Evolutionary conservation across 2,329 filamentous ascomycete genomes (phyloP).

Genomic region (Lachnellula suecica): DNA sequence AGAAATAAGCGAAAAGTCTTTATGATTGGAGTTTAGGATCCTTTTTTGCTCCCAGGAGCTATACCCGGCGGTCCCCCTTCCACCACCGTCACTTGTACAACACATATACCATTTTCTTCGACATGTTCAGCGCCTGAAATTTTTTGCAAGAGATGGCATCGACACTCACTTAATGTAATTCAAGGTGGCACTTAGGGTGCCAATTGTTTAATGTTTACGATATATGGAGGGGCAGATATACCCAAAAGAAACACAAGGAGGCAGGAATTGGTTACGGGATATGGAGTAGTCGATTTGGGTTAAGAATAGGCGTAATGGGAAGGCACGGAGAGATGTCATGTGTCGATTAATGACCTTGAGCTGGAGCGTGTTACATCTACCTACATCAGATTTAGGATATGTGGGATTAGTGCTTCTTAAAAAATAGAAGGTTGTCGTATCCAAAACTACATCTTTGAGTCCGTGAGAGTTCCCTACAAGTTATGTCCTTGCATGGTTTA

Average conservation of each 20-base stretch:
- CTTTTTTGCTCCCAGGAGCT: slow-evolving; percentile 11
- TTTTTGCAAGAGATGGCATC: slow-evolving; percentile 4
- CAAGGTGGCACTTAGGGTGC: slow-evolving; percentile 7
- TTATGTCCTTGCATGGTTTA: neutral
- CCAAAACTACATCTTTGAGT: neutral
- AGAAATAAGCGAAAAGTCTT: slow-evolving; percentile 22
- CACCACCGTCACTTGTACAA: slow-evolving; percentile 19
- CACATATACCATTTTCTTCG: slow-evolving; percentile 14
- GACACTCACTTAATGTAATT: slow-evolving; percentile 28
- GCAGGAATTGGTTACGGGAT: slow-evolving; percentile 1
- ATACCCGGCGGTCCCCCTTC: slow-evolving; percentile 8
- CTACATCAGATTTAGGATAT: neutral
- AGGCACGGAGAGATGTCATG: slow-evolving; percentile 9
- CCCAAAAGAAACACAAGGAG: slow-evolving; percentile 10
- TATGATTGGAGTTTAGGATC: slow-evolving; percentile 1
- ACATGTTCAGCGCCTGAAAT: slow-evolving; percentile 21
- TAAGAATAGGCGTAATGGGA: slow-evolving; percentile 13
- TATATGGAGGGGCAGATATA: slow-evolving; percentile 13
- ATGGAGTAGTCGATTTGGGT: slow-evolving; percentile 4
- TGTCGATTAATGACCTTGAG: slow-evolving; percentile 21
- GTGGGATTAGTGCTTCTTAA: slow-evolving; percentile 15
- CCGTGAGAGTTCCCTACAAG: neutral
- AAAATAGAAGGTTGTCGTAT: slow-evolving; percentile 15
- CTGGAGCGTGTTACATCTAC: slow-evolving; percentile 12
- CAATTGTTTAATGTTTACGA: slow-evolving; percentile 16